A percentile compares a stretch with the other conserved stretches of the same genome.
Evolutionary conservation across 2,329 filamentous ascomycete species (phyloP).

Genomic region (Talaromyces pinophilus): DNA sequence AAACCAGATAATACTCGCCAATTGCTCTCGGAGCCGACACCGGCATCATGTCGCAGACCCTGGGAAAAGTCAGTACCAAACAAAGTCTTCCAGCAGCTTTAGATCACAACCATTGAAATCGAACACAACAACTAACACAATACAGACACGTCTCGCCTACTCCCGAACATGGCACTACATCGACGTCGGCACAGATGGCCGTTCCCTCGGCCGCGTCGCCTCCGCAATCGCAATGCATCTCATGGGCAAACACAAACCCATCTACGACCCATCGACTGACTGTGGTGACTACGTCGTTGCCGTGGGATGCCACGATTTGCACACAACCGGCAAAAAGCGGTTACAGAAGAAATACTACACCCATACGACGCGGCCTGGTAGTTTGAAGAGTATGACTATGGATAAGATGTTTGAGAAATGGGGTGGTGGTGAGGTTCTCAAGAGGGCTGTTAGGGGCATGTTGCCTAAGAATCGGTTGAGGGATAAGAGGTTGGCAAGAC

Average conservation of each 20-base stretch:
- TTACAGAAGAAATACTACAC: slow-evolving; percentile 95
- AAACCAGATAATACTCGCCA: neutral
- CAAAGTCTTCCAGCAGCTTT: slow-evolving; percentile 1
- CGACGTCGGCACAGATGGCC: slow-evolving; percentile 67
- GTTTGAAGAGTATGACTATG: slow-evolving; percentile 86
- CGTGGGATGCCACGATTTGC: slow-evolving; percentile 80
- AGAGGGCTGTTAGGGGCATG: slow-evolving; percentile 94
- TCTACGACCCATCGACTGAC: slow-evolving; percentile 94
- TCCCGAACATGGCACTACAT: slow-evolving; percentile 94
- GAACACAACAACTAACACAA: neutral
- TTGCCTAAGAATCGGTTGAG: slow-evolving; percentile 92
- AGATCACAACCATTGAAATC: neutral
- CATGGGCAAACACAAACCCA: slow-evolving; percentile 99
- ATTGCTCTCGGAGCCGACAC: slow-evolving; percentile 14
- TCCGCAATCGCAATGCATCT: slow-evolving; percentile 81
- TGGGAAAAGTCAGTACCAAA: slow-evolving; percentile 43
- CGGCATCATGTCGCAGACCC: slow-evolving; percentile 45
- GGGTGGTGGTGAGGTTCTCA: slow-evolving; percentile 86
- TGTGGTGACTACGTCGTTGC: slow-evolving; percentile 99
- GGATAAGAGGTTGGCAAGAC: slow-evolving; percentile 78
- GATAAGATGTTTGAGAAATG: slow-evolving; percentile 91
- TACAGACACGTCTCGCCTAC: slow-evolving; percentile 91
- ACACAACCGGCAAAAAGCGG: slow-evolving; percentile 88
- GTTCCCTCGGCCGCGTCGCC: slow-evolving; percentile 86
- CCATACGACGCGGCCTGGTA: slow-evolving; percentile 87